Percentiles rank a stretch among this genome's conserved stretches.
Evolutionary conservation across 1,284 basidiomycete species (phyloP).

Genomic region (Malassezia brasiliensis): DNA sequence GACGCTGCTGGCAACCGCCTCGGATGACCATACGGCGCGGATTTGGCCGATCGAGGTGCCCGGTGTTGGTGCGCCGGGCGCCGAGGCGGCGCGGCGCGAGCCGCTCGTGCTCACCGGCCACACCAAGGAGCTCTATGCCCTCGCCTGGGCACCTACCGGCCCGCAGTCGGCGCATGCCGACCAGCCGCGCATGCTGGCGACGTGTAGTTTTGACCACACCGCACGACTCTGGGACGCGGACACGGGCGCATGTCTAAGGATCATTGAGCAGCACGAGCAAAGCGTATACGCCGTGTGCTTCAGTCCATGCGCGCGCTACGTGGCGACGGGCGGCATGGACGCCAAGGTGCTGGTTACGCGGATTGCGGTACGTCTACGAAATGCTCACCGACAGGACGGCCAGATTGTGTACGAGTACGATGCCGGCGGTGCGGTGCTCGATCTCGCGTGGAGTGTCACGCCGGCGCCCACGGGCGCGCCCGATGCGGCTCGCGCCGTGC

Average conservation of each 20-base stretch:
- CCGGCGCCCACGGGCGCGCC: background rate
- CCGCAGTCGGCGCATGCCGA: conserved; percentile 29
- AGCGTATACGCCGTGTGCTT: conserved; percentile 41
- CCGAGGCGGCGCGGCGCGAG: conserved; percentile 7
- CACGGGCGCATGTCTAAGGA: conserved; percentile 36
- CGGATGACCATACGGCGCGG: conserved; percentile 40
- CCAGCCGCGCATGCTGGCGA: conserved; percentile 43
- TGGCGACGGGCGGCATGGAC: conserved; percentile 45
- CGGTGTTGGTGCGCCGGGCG: conserved; percentile 1
- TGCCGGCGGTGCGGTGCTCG: conserved; percentile 20
- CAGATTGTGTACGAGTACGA: conserved; percentile 14
- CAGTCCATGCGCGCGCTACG: conserved; percentile 37
- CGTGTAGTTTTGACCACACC: conserved; percentile 43
- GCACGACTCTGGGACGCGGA: conserved; percentile 45
- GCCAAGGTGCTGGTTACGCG: conserved; percentile 33
- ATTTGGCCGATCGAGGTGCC: conserved; percentile 38
- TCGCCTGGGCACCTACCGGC: conserved; percentile 41
- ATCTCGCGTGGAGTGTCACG: conserved; percentile 19
- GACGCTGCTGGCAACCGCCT: conserved; percentile 41
- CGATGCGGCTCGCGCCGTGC: conserved; percentile 1
- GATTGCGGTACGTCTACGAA: conserved; percentile 19
- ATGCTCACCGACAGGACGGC: conserved; percentile 12
- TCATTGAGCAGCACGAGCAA: conserved; percentile 39
- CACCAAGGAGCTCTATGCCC: conserved; percentile 42
- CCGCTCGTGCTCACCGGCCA: conserved; percentile 35